Evolutionary conservation across 2,329 filamentous ascomycete species (phyloP), one percentile per base, ranked within the genome.

Genomic region (Apiospora pterosperma): DNA sequence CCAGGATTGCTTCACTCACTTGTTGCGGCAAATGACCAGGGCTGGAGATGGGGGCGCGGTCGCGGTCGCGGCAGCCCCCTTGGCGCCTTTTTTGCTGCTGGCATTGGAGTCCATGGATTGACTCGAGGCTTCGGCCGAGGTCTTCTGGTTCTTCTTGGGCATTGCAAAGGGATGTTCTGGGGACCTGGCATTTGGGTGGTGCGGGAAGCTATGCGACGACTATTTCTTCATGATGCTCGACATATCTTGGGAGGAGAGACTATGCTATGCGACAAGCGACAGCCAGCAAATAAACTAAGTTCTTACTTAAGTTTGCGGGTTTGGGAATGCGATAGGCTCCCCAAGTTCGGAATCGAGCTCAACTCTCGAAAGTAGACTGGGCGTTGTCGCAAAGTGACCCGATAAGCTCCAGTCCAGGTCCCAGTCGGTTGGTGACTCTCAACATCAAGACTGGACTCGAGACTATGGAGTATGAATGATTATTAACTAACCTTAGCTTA

Each of bases 11-110:
- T 48, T 11, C 70, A 84, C 85, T 74, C 83, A 90, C 88, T 90
- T 90, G 77, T 90, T 90, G 71, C 88, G 86, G 79, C 86, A 89
- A 67, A 88, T 88, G 61, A 86, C 84, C 52, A 89, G 78, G 44
- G 84, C 79, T 67, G 85, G 71, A n/a, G 72, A 58, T 59, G 67
- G 64, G 31, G 69, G 65, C 48, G 48, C 28, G n/a, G 67, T 61
- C 48, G 48, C 28, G n/a, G 67, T 61, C 12, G 67, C 41, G 36
- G 67, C 64, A 36, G 67, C 36, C 64, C 68, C 67, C 55, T 68
- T 71, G 64, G 64, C 48, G 38, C 69, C 64, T 62, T 73, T 76
- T 36, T 70, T 59, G 55, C 63, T 41, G 21, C 59, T 64, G 66
- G 66, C 71, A 71, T 65, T 68, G 63, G 68, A 67, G 64, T 68